Base-by-base conservation (phyloP, 1,139 yeast species). In the Debaryomyces robertsiae region DNA sequence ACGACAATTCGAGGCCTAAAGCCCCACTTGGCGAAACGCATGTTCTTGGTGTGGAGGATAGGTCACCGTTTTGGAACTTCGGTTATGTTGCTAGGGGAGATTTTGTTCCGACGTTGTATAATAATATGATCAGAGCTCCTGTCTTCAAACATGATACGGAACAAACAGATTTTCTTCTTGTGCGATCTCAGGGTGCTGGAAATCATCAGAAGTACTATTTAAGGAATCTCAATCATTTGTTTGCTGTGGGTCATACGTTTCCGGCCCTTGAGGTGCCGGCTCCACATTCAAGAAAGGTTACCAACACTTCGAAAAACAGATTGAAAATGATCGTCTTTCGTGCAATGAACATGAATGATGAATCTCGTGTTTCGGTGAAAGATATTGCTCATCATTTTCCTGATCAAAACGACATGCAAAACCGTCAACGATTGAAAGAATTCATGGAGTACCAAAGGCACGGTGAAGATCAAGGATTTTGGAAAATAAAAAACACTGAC, bases 11-110 rank as follows among this genome's bases (percentile, higher is more conserved):
- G 4, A 79, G 98, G 47, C 98, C 98, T 0, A 91, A 91, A 54
- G 74, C 91, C 7, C 80, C 89, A 1, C 75, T 90, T 32, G 99
- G 99, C 39, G 99, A 94, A 61, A 93, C 98, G 0, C 95, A 88
- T 63, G 96, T 94, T 2, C 70, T 94, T 30, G 97, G 97, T 13
- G 89, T 88, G 1, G 96, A 90, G 57, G 99, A 94, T 62, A 77
- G 95, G 52, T 87, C 96, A 9, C 98, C 99, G 9, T 94, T 93
- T 58, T 94, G 98, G 98, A 93, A 91, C 59, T 94, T 90, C 69
- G 99, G 99, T 2, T 87, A 86, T 63, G 98, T 94, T 10, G 96
- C 90, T 38, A 88, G 91, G 2, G 99, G 98, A 3, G 89, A 85
- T 52, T 81, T 89, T 45, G 97, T 91, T 2, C 98, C 98, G 1